phyloP scores from a whole-genome alignment of 371 early-diverging fungal genomes.

The Mucor plumbeus region DNA sequence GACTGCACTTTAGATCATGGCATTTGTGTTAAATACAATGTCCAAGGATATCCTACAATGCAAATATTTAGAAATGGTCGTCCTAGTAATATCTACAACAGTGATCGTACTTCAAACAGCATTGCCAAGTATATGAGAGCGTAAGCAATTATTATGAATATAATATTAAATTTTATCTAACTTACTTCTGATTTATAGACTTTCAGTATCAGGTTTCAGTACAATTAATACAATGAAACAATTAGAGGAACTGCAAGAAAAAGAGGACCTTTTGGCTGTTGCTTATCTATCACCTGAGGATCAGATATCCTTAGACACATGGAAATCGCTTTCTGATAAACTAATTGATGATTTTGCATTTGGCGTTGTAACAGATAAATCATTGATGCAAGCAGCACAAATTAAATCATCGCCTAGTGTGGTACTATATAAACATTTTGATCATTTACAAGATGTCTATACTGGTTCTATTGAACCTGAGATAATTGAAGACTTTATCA shows the following conservation, averaged over 20 bases:
- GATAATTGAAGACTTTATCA: constrained; percentile 56
- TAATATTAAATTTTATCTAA: too few species aligned
- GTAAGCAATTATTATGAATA: constrained; percentile 35
- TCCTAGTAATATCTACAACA: constrained; percentile 57
- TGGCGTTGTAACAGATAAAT: constrained; percentile 64
- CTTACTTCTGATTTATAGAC: constrained; percentile 32
- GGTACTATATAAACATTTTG: constrained; percentile 72
- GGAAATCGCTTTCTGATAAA: constrained; percentile 65
- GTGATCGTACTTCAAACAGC: constrained; percentile 71
- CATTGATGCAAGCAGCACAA: constrained; percentile 31
- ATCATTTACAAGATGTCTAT: constrained; percentile 62
- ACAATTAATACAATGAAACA: constrained; percentile 16
- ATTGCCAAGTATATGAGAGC: constrained; percentile 86
- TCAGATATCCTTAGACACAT: constrained; percentile 53
- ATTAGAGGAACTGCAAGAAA: constrained; percentile 69
- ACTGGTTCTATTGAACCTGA: constrained; percentile 51
- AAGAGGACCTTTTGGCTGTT: constrained; percentile 84
- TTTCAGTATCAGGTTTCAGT: constrained; percentile 70
- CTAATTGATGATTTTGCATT: constrained; percentile 79
- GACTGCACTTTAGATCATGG: constrained; percentile 88
- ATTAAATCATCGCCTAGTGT: constrained; percentile 52
- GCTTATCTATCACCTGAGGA: constrained; percentile 71
- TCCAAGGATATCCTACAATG: constrained; percentile 75
- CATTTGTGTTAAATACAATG: constrained; percentile 75
- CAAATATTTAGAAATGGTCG: constrained; percentile 27